Evolutionary conservation across 805 yeast species (phyloP).

Genomic region (Suhomyces faveliae): DNA sequence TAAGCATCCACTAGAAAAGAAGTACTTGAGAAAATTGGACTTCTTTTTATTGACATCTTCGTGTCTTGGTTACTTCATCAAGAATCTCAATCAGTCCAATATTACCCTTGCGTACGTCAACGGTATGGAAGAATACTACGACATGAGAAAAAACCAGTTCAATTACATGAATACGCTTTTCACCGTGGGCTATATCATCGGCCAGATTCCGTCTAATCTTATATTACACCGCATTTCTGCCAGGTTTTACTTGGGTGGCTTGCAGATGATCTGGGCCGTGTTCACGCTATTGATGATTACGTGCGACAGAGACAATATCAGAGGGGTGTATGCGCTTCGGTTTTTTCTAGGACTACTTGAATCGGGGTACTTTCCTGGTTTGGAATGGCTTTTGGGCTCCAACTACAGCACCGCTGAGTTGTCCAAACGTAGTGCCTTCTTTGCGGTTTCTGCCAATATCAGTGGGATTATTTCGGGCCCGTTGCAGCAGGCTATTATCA

Average conservation of each 20-base stretch:
- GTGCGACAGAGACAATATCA: slow-evolving; percentile 19
- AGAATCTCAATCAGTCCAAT: slow-evolving; percentile 42
- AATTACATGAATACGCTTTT: slow-evolving; percentile 44
- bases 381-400: slow-evolving; percentile 31
- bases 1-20: slow-evolving; percentile 36
- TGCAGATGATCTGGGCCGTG: slow-evolving; percentile 46
- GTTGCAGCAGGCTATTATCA: slow-evolving; percentile 29
- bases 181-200: slow-evolving; percentile 53
- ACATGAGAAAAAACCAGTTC: slow-evolving; percentile 42
- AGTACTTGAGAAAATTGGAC: slow-evolving; percentile 34
- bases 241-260: slow-evolving; percentile 42
- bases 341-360: slow-evolving; percentile 46
- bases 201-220: slow-evolving; percentile 49
- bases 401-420: slow-evolving; percentile 35
- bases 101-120: slow-evolving; percentile 46
- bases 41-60: slow-evolving; percentile 34
- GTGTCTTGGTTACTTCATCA: slow-evolving; percentile 51
- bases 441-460: slow-evolving; percentile 34
- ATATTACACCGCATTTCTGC: slow-evolving; percentile 42
- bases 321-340: slow-evolving; percentile 30
- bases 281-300: slow-evolving; percentile 38
- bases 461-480: slow-evolving; percentile 40
- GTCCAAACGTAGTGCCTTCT: slow-evolving; percentile 34
- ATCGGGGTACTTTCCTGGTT: slow-evolving; percentile 55
- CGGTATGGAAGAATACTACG: slow-evolving; percentile 46